Base-by-base conservation (phyloP, 257 asterid genomes). In the Thymus quinquecostatus region DNA sequence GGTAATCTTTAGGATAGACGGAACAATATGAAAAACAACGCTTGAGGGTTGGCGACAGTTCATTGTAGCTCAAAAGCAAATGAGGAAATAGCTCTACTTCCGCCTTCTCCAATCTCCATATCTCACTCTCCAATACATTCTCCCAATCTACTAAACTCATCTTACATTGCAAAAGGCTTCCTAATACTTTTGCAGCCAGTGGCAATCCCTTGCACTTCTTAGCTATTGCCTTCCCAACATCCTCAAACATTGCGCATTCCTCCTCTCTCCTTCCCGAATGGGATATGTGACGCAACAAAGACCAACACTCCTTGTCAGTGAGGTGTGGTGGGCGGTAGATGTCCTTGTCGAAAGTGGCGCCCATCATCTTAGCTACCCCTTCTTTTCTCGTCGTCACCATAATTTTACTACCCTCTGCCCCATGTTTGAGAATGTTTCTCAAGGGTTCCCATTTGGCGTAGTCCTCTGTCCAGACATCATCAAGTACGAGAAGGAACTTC, bases 391-490 rank as follows among this genome's bases (percentile, higher is more conserved):
- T 53, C 5, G 72, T 68, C 41, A 68, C 72, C 54, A 68, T 38
- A 10, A 68, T 36, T 10, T 49, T 66, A 34, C 71, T 66, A n/a
- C 50, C 34, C 2, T 10, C 21, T 1, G 36, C 71, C 14, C 72
- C 61, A 0, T 4, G 1, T 4, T 36, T 36, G 40, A 68, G 53
- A 10, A 1, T 21, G 38, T 4, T 54, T 38, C 36, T 50, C 59
- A 75, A 2, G n/a, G 56, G 64, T 13, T 51, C 64, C 79, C 75
- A 68, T 27, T 55, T 40, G 29, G 6, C n/a, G 4, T 14, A 6
- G 9, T 75, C 66, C 3, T 68, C 70, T 48, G 38, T n/a, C 75
- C 70, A 68, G 11, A 75, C 79, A 61, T 75, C 79, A 28, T 75
- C 79, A 10, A 75, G 48, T 4, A 75, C 79, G 2, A 75, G 70